Evolutionary conservation across 106 monocot genomes (phyloP).

Genomic region (Xerophyta viscosa): DNA sequence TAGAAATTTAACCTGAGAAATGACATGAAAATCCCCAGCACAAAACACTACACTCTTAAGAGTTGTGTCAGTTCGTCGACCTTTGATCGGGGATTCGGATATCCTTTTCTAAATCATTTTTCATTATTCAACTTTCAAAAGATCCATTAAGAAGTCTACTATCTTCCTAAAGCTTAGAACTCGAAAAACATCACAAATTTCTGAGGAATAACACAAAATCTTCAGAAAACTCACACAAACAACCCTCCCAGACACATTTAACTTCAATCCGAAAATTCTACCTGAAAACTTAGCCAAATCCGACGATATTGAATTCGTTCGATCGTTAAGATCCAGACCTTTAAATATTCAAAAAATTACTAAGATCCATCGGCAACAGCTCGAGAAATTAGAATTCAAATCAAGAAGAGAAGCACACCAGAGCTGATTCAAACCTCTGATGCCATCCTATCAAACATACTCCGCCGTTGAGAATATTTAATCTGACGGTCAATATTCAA

Average conservation of each 20-base stretch:
- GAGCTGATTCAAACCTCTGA: slow-evolving; percentile 1
- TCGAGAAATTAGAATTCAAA: slow-evolving; percentile 14
- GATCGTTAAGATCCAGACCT: slow-evolving; percentile 27
- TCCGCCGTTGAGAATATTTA: slow-evolving; percentile 18
- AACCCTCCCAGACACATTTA: slow-evolving; percentile 12
- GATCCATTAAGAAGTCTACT: too few relatives aligned
- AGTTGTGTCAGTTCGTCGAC: too few relatives aligned
- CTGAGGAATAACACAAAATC: slow-evolving; percentile 1
- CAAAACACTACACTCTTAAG: too few relatives aligned
- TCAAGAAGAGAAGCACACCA: slow-evolving; percentile 44
- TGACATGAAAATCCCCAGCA: too few relatives aligned
- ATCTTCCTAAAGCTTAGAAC: too few relatives aligned
- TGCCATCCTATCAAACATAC: background rate
- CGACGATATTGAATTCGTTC: slow-evolving; percentile 6
- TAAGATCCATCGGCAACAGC: background rate
- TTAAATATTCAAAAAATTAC: background rate
- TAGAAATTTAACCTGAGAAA: too few relatives aligned
- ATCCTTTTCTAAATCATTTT: too few relatives aligned
- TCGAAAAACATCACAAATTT: background rate
- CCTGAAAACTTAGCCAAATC: background rate
- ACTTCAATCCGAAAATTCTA: slow-evolving; percentile 14
- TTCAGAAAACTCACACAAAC: slow-evolving; percentile 20
- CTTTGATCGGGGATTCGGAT: too few relatives aligned
- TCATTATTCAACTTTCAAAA: too few relatives aligned
- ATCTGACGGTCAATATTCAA: slow-evolving; percentile 50